Evolutionary conservation across 1,139 yeast genomes (phyloP).

Genomic region (Magnusiomyces sp.): DNA sequence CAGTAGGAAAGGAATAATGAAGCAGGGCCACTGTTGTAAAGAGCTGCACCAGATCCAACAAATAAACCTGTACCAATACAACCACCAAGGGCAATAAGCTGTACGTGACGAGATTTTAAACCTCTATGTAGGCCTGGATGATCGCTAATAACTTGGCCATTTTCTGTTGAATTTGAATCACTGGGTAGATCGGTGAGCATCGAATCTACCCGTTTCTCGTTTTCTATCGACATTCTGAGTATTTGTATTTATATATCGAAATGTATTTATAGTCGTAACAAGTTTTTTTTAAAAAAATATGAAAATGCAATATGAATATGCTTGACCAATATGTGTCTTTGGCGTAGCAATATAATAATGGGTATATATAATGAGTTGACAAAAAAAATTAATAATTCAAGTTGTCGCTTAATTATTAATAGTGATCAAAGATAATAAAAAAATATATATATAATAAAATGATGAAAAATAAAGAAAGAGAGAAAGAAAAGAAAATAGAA

Average conservation of each 20-base stretch:
- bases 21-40: slow-evolving; percentile 57
- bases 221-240: background rate
- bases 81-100: slow-evolving; percentile 85
- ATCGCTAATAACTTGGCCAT: background rate
- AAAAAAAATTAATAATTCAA: background rate
- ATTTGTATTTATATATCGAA: background rate
- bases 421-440: background rate
- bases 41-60: slow-evolving; percentile 56
- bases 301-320: no score
- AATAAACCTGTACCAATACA: slow-evolving; percentile 73
- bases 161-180: background rate
- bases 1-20: slow-evolving; percentile 51
- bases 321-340: no score
- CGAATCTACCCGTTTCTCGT: background rate
- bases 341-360: background rate
- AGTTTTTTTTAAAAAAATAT: no score
- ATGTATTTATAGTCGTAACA: no score
- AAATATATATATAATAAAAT: background rate
- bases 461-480: background rate
- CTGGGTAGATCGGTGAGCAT: slow-evolving; percentile 1
- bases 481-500: background rate
- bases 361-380: background rate
- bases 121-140: slow-evolving; percentile 25
- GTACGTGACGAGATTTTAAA: slow-evolving; percentile 55
- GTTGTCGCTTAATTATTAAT: background rate